Evolutionary conservation across 179 eudicot species (phyloP), one percentile per base, ranked within the genome.

Genomic region (Corrigiola litoralis): DNA sequence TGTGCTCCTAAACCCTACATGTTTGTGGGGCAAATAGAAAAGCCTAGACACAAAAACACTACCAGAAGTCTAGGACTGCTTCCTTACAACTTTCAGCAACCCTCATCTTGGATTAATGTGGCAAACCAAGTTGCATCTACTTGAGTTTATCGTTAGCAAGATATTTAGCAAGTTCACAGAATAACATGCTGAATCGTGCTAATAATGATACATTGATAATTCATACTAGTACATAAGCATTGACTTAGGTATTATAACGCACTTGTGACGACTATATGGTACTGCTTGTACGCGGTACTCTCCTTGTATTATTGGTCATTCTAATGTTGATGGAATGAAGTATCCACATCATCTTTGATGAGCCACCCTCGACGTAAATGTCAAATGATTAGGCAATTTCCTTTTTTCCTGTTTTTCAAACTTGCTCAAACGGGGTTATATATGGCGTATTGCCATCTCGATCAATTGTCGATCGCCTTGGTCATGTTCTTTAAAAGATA

Each of bases 1-100:
- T 58, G 11, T 58, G 36, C 44, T 47, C 38, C 37, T 58, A 52
- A 20, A 45, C 65, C 62, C 72, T 58, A 47, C 58, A 57, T 67
- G 57, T 68, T 50, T 37, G 46, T 66, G 0, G 11, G 37, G 47
- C n/a, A 20, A 49, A 40, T n/a, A 24, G 32, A 38, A 31, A 45
- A 23, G 63, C 41, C 46, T 46, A 25, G 29, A 47, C 27, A 47
- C 20, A 27, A 51, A 64, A 36, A 50, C 32, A 31, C 11, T 54
- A 31, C 32, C 6, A 3, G 12, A n/a, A n/a, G n/a, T n/a, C n/a
- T n/a, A n/a, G n/a, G n/a, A n/a, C n/a, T n/a, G n/a, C n/a, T n/a
- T n/a, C n/a, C n/a, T n/a, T n/a, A n/a, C n/a, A n/a, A n/a, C n/a
- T n/a, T n/a, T 17, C 51, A 9, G 10, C 14, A 38, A 9, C 10